Conservation (phyloP, 768 basidiomycete genomes). For the Hemileccinum rubropunctum region DNA sequence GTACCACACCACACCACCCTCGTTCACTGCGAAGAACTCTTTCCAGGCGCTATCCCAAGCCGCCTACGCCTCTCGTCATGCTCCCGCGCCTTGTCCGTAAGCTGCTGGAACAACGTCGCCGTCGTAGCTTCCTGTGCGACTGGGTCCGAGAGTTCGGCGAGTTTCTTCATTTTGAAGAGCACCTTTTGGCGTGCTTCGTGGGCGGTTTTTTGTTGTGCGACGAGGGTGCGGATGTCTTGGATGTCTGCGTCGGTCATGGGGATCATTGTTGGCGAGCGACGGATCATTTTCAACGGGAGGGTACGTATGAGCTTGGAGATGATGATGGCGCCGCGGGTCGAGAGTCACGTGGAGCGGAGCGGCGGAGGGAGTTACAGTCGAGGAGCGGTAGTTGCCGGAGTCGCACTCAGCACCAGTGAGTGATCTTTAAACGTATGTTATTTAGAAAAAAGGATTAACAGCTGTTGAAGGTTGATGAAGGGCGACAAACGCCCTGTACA, state of each 20-base stretch:
- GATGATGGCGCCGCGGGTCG: too few relatives aligned
- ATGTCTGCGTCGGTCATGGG: conserved; percentile 75
- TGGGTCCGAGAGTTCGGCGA: conserved; percentile 35
- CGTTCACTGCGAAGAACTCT: conserved; percentile 16
- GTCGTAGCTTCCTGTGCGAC: conserved; percentile 8
- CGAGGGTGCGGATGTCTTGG: conserved; percentile 69
- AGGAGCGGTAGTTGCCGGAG: too few relatives aligned
- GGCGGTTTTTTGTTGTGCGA: conserved; percentile 47
- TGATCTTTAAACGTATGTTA: too few relatives aligned
- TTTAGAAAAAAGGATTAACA: too few relatives aligned
- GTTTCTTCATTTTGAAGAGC: conserved; percentile 43
- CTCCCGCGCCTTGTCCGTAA: conserved; percentile 24
- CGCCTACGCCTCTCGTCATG: conserved; percentile 27
- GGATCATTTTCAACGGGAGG: conserved; percentile 51
- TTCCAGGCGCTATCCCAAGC: conserved; percentile 27
- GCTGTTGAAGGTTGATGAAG: too few relatives aligned
- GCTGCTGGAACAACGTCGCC: conserved; percentile 12
- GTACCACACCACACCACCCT: not conserved
- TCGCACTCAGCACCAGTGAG: too few relatives aligned
- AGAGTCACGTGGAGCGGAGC: too few relatives aligned
- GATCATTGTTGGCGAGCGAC: conserved; percentile 73
- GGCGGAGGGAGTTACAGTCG: too few relatives aligned
- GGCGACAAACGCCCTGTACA: too few relatives aligned
- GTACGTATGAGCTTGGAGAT: too few relatives aligned
- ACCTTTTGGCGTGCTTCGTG: conserved; percentile 39